phyloP scores from a whole-genome alignment of 2,329 filamentous ascomycete genomes.

The Sclerotinia sclerotiorum region DNA sequence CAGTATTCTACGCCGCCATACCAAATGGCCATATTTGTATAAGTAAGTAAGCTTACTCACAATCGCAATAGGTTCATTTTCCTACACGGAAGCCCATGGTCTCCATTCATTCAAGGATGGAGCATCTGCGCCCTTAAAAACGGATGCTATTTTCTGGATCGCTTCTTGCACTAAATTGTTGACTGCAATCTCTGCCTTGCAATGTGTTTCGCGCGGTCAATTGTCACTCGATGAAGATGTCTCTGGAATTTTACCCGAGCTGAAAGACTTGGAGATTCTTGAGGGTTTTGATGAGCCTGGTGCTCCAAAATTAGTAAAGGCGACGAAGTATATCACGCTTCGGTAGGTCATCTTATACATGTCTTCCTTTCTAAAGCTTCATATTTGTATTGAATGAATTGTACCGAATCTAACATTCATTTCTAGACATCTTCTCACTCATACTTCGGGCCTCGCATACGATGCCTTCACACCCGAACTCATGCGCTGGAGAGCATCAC shows the following conservation, averaged over 20 bases:
- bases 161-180: conserved; percentile 59
- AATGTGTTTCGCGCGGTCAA: conserved; percentile 54
- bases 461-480: conserved; percentile 25
- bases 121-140: conserved; percentile 56
- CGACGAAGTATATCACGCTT: conserved; percentile 35
- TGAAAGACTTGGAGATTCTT: conserved; percentile 36
- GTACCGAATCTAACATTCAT: too few relatives aligned
- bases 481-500: conserved; percentile 19
- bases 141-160: conserved; percentile 61
- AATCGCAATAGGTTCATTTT: conserved; percentile 39
- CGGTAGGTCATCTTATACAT: conserved; percentile 24
- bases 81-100: conserved; percentile 43
- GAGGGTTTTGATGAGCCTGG: conserved; percentile 32
- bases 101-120: conserved; percentile 48
- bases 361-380: too few relatives aligned
- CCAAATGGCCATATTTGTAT: background rate
- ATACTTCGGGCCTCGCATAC: conserved; percentile 33
- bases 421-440: conserved; percentile 30
- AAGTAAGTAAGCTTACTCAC: background rate
- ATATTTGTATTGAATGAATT: too few relatives aligned
- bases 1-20: background rate
- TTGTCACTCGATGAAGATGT: conserved; percentile 50
- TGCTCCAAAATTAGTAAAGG: conserved; percentile 29
- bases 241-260: conserved; percentile 32
- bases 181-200: conserved; percentile 52